phyloP scores from a whole-genome alignment of 148 eudicot species.

The Diospyros lotus region DNA sequence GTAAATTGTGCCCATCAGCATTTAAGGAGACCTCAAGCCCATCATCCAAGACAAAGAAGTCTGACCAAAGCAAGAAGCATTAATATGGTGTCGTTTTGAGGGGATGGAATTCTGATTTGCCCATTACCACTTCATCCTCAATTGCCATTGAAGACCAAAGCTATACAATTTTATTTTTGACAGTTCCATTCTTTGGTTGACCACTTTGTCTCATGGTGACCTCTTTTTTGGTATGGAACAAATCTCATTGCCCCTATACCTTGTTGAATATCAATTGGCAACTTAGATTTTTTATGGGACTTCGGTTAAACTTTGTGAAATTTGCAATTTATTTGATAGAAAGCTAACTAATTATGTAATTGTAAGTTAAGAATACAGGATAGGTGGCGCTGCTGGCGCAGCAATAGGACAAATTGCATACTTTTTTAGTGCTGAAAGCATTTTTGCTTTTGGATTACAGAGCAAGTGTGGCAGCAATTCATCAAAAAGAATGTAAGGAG shows the following conservation, averaged over 20 bases:
- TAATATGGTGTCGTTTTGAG: not conserved
- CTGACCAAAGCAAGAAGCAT: constrained; percentile 9
- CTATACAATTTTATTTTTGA: not conserved
- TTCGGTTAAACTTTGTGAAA: too few species aligned
- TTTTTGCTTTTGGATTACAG: too few species aligned
- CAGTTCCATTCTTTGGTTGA: not conserved
- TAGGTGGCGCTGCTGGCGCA: too few species aligned
- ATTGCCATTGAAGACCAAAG: not conserved
- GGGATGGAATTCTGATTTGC: constrained; percentile 3
- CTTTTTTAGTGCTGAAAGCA: too few species aligned
- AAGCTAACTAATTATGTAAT: too few species aligned
- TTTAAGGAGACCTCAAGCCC: constrained; percentile 67
- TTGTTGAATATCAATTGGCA: not conserved
- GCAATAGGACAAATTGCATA: too few species aligned
- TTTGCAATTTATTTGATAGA: too few species aligned
- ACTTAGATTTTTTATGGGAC: too few species aligned
- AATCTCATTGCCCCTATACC: not conserved
- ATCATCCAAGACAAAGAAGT: constrained; percentile 52
- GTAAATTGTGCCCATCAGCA: constrained; percentile 75
- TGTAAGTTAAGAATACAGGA: too few species aligned
- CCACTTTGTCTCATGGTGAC: not conserved
- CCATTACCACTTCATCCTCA: not conserved
- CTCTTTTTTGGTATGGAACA: not conserved
- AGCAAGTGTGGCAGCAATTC: too few species aligned
- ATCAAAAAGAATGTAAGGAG: too few species aligned